Evolutionary conservation across 768 basidiomycete species (phyloP), one percentile per base, ranked within the genome.

Genomic region (Termitomyces sp.): DNA sequence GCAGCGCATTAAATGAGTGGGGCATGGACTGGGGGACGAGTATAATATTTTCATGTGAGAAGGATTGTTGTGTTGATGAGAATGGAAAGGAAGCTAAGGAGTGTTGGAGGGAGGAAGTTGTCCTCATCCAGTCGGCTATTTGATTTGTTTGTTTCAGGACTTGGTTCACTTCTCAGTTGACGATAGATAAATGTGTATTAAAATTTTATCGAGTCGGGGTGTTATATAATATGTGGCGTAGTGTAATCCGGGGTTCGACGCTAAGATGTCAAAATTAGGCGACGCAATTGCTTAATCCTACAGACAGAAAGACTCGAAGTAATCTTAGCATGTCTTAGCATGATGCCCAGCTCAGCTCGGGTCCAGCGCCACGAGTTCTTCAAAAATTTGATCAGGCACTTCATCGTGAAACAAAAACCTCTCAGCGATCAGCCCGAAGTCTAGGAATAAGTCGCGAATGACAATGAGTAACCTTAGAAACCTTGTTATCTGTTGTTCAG

Each of bases 11-110:
- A 14, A 75, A 77, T 40, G 51, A 30, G 51, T 72, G 74, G 42
- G 87, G 87, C 0, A 94, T 98, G 91, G 93, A 95, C 57, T 98
- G 94, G 93, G 96, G 96, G 0, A 95, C 90, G 1, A 85, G 88
- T 55, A 75, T 96, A 74, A 78, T 98, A 10, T 96, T 94, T 71
- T 89, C 89, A 1, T 98, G 96, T 65, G 80, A 80, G 64, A 78
- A 78, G 46, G 91, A 96, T 68, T 97, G 94, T 67, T 84, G 82
- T 64, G 53, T 73, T 53, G 73, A 70, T 44, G 75, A 72, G 23
- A 74, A 70, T 5, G 75, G 73, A 10, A 70, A 68, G 28, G 74
- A 75, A 28, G 72, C 69, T 40, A 75, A 73, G 42, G 77, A 79
- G 30, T 73, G 71, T 45, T 93, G 90, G 90, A 76, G 77, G 51